A percentile compares a stretch with the other conserved stretches of the same genome.
Conservation (phyloP, 1,284 basidiomycete species). For the Fereydounia khargensis region DNA sequence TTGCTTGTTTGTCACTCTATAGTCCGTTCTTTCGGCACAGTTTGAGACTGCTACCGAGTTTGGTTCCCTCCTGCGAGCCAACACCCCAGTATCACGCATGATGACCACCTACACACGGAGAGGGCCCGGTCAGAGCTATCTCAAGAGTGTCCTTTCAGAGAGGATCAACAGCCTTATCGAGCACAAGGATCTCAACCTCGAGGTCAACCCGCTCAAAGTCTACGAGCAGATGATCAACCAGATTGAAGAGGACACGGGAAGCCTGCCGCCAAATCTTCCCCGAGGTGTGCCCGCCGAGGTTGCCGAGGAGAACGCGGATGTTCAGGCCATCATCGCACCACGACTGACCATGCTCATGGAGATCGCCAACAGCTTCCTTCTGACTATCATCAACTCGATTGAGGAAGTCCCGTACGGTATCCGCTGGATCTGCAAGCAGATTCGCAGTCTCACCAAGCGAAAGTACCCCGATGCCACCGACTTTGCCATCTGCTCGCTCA, state of each 20-base stretch:
- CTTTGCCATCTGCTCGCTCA: conserved; percentile 94
- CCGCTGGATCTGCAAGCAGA: conserved; percentile 99
- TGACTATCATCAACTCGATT: conserved; percentile 97
- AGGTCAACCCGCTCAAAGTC: conserved; percentile 97
- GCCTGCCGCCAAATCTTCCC: conserved; percentile 82
- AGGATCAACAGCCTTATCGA: conserved; percentile 97
- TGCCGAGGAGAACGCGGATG: conserved; percentile 88
- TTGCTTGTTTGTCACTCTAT: no score
- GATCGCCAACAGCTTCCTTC: conserved; percentile 92
- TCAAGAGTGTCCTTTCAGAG: conserved; percentile 93
- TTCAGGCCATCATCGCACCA: conserved; percentile 94
- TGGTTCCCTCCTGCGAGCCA: conserved; percentile 90
- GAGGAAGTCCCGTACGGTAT: conserved; percentile 98
- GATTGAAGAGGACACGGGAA: conserved; percentile 93
- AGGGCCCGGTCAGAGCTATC: conserved; percentile 93
- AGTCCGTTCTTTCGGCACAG: conserved; percentile 93
- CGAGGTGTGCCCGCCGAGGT: conserved; percentile 87
- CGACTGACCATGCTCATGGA: conserved; percentile 97
- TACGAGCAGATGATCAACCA: conserved; percentile 64
- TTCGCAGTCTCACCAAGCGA: conserved; percentile 90
- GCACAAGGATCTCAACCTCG: conserved; percentile 95
- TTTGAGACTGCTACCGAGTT: conserved; percentile 98
- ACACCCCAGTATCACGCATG: conserved; percentile 98
- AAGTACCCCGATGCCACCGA: conserved; percentile 98
- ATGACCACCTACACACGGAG: conserved; percentile 99